Conservation (phyloP, 1,139 yeast genomes). For the Sugiyamaella grinbergsii region DNA sequence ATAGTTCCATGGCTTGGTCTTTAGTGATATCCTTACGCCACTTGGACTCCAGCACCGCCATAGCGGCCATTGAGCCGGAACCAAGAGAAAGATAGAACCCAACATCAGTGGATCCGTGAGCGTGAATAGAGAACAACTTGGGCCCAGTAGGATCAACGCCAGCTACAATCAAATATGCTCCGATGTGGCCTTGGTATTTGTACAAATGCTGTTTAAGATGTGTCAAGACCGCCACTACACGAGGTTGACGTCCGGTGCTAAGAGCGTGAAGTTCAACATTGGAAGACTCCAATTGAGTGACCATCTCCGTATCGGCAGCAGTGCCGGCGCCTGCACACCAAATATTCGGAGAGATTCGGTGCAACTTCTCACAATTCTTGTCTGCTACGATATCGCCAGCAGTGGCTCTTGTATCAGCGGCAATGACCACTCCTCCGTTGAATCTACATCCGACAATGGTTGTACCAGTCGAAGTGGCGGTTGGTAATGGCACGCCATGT, state of each 20-base stretch:
- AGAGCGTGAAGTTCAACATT: conserved; percentile 87
- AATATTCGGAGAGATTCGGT: conserved; percentile 85
- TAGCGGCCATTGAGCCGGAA: conserved; percentile 97
- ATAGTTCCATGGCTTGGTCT: conserved; percentile 87
- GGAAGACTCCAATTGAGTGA: conserved; percentile 87
- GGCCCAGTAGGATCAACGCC: conserved; percentile 98
- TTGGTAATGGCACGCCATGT: conserved; percentile 75
- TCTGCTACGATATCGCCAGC: conserved; percentile 96
- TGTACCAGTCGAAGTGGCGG: conserved; percentile 96
- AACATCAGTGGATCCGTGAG: conserved; percentile 96
- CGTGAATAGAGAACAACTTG: conserved; percentile 88
- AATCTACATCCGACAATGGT: conserved; percentile 96
- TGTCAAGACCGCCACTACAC: conserved; percentile 92
- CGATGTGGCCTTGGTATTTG: conserved; percentile 95
- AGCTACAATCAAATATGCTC: conserved; percentile 95
- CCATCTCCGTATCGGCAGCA: conserved; percentile 99
- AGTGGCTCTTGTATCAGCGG: conserved; percentile 98
- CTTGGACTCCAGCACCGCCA: conserved; percentile 91
- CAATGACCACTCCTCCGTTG: conserved; percentile 91
- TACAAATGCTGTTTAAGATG: conserved; percentile 92
- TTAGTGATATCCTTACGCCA: conserved; percentile 78
- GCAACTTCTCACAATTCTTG: conserved; percentile 95
- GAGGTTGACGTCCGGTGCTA: conserved; percentile 79
- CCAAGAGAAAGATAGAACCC: conserved; percentile 93
- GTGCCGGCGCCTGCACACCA: conserved; percentile 99